Percentiles rank a stretch among this genome's conserved stretches.
These are phyloP conservation scores for Lasiodiplodia sp. DNA, from an alignment of 2,329 filamentous ascomycete species.

Conservation along the genomic window DNA sequence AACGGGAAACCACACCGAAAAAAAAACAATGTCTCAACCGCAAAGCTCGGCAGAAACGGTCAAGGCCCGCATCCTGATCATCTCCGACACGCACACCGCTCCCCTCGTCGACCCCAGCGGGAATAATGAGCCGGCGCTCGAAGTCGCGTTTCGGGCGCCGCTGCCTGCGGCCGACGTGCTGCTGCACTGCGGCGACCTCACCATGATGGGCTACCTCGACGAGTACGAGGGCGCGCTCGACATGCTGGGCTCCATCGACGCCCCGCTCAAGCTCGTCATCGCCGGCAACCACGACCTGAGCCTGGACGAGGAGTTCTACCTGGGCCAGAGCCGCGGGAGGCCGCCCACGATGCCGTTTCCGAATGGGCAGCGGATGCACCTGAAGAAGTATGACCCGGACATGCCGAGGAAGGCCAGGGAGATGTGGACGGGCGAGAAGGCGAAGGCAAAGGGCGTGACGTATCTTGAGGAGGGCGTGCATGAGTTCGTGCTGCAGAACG, in stretches of 20 bases:
- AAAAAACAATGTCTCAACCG: conserved; percentile 3
- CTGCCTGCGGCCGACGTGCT: conserved; percentile 61
- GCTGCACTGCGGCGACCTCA: conserved; percentile 67
- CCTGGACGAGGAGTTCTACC: conserved; percentile 61
- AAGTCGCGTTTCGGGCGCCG: conserved; percentile 44
- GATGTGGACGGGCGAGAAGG: conserved; percentile 56
- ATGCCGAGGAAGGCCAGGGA: conserved; percentile 40
- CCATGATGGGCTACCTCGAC: conserved; percentile 55
- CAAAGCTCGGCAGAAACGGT: conserved; percentile 31
- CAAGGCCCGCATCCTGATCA: conserved; percentile 52
- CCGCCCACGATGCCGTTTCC: background rate
- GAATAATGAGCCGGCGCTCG: background rate
- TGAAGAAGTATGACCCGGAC: conserved; percentile 35
- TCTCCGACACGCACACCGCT: conserved; percentile 53
- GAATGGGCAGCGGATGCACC: conserved; percentile 40
- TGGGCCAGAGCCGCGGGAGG: background rate
- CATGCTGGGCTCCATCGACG: conserved; percentile 57
- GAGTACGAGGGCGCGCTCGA: conserved; percentile 58
- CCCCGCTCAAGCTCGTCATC: conserved; percentile 67
- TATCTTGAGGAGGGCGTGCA: conserved; percentile 64
- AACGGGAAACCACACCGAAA: background rate
- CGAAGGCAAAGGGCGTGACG: conserved; percentile 54
- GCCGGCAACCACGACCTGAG: conserved; percentile 69
- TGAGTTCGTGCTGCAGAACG: conserved; percentile 56
- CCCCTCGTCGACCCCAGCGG: conserved; percentile 24